Conservation (phyloP, 495 filamentous ascomycete species). For the Astrocystis sublimbata region DNA sequence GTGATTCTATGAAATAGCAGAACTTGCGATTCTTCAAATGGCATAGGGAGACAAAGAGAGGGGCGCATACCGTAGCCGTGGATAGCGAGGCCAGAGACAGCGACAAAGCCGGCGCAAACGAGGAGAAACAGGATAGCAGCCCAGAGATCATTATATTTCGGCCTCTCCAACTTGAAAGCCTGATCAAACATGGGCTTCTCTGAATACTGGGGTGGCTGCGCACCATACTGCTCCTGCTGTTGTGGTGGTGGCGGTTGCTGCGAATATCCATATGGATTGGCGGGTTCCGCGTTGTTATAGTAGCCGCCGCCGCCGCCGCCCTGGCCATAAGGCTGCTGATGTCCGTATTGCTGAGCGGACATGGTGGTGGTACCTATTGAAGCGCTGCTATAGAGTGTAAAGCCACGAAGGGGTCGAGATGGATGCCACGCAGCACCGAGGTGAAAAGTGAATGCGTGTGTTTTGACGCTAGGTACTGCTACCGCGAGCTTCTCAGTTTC, state of each 20-base stretch:
- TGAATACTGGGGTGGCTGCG: slow-evolving; percentile 21
- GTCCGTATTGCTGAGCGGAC: too few species aligned
- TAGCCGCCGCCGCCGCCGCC: slow-evolving; percentile 25
- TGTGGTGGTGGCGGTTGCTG: slow-evolving; percentile 23
- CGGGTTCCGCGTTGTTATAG: slow-evolving; percentile 17
- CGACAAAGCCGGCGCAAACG: slow-evolving; percentile 73
- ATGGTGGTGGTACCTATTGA: slow-evolving; percentile 16
- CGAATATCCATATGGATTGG: slow-evolving; percentile 17
- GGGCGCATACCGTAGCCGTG: slow-evolving; percentile 63
- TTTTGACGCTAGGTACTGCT: slow-evolving; percentile 14
- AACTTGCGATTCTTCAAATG: background rate
- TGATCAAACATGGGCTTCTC: slow-evolving; percentile 70
- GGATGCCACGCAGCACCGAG: background rate
- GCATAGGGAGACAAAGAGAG: background rate
- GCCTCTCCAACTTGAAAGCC: slow-evolving; percentile 74
- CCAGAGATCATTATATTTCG: slow-evolving; percentile 89
- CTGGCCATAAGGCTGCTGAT: slow-evolving; percentile 26
- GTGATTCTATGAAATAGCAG: too few species aligned
- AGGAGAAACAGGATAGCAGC: slow-evolving; percentile 76
- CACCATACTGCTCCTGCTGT: slow-evolving; percentile 17
- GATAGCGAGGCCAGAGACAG: slow-evolving; percentile 73
- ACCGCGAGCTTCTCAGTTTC: background rate
- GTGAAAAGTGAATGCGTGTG: background rate
- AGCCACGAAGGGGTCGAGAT: background rate
- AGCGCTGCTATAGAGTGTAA: background rate